These are phyloP conservation scores for Eustoma russellianum DNA, from an alignment of 257 asterid genomes.

Conservation along the genomic window DNA sequence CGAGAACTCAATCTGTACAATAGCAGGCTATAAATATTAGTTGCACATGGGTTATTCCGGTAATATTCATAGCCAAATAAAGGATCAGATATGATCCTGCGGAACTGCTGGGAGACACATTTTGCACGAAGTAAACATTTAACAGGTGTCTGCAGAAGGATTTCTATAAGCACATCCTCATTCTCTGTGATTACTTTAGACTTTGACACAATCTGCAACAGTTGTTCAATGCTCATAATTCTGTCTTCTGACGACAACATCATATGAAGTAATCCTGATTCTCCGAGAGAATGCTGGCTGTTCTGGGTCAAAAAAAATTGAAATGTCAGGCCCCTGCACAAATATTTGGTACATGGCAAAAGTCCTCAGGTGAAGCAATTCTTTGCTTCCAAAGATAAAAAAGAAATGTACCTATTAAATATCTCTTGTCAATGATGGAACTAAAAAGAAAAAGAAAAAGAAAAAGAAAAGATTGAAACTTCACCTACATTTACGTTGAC, in stretches of 20 bases:
- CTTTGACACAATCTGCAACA: too few species aligned
- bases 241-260: background rate
- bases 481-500: too few species aligned
- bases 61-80: constrained; percentile 3
- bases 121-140: background rate
- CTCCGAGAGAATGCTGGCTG: background rate
- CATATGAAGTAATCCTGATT: background rate
- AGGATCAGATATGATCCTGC: constrained; percentile 1
- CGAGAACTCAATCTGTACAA: background rate
- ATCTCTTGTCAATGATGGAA: too few species aligned
- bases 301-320: background rate
- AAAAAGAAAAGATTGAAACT: too few species aligned
- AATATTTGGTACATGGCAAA: too few species aligned
- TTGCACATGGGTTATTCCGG: background rate
- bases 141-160: background rate
- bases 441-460: too few species aligned
- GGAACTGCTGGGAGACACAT: constrained; percentile 6
- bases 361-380: too few species aligned
- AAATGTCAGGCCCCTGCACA: too few species aligned
- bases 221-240: background rate
- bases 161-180: constrained; percentile 5
- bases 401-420: too few species aligned
- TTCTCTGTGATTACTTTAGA: background rate
- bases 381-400: too few species aligned
- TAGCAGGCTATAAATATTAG: background rate